These are phyloP conservation scores for Antitrichia curtipendula DNA, from an alignment of 225 moss, liverwort and hornwort genomes.

Conservation along the genomic window DNA sequence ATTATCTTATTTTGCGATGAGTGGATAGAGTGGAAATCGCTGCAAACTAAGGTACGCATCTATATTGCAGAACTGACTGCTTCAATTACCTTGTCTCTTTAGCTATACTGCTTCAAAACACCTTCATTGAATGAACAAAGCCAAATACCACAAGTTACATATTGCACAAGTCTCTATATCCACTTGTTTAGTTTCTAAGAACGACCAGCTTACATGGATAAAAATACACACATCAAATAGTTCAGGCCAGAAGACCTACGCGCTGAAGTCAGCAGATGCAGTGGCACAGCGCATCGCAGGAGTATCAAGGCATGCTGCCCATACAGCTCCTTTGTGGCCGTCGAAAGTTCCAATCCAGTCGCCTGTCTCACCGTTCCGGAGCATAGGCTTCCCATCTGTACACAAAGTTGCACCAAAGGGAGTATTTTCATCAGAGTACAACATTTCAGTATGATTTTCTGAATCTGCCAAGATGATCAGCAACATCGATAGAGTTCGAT, in stretches of 20 bases:
- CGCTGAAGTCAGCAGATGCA: constrained; percentile 99
- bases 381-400: constrained; percentile 99
- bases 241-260: constrained; percentile 28
- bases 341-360: constrained; percentile 99
- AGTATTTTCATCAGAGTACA: neutral
- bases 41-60: neutral
- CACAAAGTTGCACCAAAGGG: neutral
- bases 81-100: neutral
- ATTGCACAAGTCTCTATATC: neutral
- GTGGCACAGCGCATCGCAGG: constrained; percentile 93
- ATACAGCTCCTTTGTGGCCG: constrained; percentile 98
- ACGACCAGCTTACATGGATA: neutral
- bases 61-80: neutral
- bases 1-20: neutral
- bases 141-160: neutral
- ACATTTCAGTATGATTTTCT: neutral
- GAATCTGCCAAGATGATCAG: neutral
- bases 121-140: neutral
- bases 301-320: constrained; percentile 95
- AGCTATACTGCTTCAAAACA: neutral
- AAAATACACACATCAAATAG: neutral
- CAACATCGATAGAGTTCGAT: neutral
- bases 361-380: constrained; percentile 95
- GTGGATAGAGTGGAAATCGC: neutral
- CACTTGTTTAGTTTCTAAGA: neutral